phyloP scores from a whole-genome alignment of 164 flowering plant species.

The Amborella trichopoda region DNA sequence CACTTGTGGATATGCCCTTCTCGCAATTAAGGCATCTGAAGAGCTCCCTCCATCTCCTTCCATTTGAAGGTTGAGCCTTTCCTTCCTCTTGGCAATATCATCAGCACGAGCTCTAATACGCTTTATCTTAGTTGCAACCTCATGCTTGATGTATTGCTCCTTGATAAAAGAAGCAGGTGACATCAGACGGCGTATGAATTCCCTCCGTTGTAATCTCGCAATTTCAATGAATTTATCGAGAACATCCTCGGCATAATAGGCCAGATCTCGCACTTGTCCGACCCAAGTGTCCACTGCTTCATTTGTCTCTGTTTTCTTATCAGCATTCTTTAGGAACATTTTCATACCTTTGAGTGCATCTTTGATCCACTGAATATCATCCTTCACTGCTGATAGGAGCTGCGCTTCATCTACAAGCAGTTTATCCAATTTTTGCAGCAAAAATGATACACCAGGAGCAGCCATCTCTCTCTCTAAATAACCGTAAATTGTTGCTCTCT shows the following conservation, averaged over 20 bases:
- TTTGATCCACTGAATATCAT: slow-evolving; percentile 3
- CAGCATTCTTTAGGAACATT: slow-evolving; percentile 9
- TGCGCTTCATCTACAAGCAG: slow-evolving; percentile 1
- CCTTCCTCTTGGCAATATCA: neutral
- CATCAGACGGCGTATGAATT: neutral
- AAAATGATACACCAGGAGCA: neutral
- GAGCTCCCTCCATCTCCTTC: slow-evolving; percentile 4
- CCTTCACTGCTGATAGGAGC: neutral
- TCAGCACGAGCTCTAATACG: slow-evolving; percentile 25
- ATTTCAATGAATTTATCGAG: slow-evolving; percentile 3
- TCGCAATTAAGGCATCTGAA: neutral
- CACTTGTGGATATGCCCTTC: slow-evolving; percentile 16
- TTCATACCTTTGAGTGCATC: slow-evolving; percentile 6
- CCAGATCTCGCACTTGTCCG: slow-evolving; percentile 2
- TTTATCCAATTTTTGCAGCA: slow-evolving; percentile 3
- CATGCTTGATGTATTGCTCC: slow-evolving; percentile 11
- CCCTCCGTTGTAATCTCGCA: neutral
- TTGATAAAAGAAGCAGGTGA: slow-evolving; percentile 10
- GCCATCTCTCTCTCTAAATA: slow-evolving; percentile 6
- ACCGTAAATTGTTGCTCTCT: no score
- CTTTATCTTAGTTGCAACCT: slow-evolving; percentile 20
- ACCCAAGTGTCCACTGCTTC: neutral
- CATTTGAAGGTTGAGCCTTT: neutral
- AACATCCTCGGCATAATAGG: slow-evolving; percentile 8
- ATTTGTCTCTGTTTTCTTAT: slow-evolving; percentile 1